phyloP scores from a whole-genome alignment of 2,329 filamentous ascomycete species.

The Myriangium duriaei region DNA sequence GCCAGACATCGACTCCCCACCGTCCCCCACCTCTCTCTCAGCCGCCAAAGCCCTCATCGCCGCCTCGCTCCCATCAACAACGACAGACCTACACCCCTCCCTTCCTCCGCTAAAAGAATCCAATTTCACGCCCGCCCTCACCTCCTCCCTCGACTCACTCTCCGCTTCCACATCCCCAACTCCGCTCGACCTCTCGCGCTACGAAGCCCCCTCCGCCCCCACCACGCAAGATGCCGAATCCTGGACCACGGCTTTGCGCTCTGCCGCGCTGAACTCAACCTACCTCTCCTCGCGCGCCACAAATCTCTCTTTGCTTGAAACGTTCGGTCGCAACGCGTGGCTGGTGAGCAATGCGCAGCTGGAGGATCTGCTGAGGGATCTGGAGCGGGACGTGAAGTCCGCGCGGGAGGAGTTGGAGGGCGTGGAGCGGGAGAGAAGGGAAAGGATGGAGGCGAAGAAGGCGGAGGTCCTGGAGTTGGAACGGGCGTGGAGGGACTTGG shows the following conservation, averaged over 20 bases:
- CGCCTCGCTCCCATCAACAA: constrained; percentile 45
- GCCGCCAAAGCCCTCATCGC: constrained; percentile 58
- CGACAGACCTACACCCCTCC: constrained; percentile 41
- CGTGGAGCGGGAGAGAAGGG: constrained; percentile 57
- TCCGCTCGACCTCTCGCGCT: constrained; percentile 65
- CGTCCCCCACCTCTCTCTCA: constrained; percentile 48
- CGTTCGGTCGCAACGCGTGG: constrained; percentile 83
- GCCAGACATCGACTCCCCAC: constrained; percentile 69
- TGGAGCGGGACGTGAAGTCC: constrained; percentile 65
- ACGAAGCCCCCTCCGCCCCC: constrained; percentile 61
- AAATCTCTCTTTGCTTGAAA: constrained; percentile 63
- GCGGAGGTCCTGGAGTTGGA: constrained; percentile 65
- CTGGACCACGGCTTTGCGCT: constrained; percentile 40
- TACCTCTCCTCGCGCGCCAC: constrained; percentile 45
- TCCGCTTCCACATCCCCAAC: constrained; percentile 36
- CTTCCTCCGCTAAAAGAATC: constrained; percentile 42
- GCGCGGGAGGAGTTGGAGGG: constrained; percentile 58
- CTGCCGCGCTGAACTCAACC: constrained; percentile 45
- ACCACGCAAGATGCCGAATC: constrained; percentile 29
- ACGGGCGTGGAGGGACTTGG: constrained; percentile 64
- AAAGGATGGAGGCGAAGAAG: constrained; percentile 55
- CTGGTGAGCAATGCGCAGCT: constrained; percentile 70
- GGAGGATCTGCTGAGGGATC: constrained; percentile 53
- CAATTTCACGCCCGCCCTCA: constrained; percentile 53
- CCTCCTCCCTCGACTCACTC: constrained; percentile 57